Evolutionary conservation across 2,329 filamentous ascomycete species (phyloP), one percentile per base, ranked within the genome.

Genomic region (Penicillium vulpinum): DNA sequence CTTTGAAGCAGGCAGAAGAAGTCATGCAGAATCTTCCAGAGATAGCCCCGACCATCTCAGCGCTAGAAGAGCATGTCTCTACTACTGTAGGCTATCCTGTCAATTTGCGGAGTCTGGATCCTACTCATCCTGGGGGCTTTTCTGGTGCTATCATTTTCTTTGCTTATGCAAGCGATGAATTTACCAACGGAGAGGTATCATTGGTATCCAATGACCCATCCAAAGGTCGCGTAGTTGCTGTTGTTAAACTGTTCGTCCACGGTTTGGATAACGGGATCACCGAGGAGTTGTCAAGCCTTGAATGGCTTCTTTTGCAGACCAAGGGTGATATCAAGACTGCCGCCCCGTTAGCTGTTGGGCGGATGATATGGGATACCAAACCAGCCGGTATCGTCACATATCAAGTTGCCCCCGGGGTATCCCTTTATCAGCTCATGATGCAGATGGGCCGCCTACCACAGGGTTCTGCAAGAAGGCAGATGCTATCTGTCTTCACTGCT

Each of bases 121-220:
- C 47, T 5, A 41, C 36, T 13, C 35, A 50, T 6, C 35, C 13
- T 1, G 35, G 18, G 3, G 47, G 47, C 1, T 50, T 50, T 29
- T 50, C 47, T 41, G 47, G 47, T 16, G 47, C 48, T 9, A 51
- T 51, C 10, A 51, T 43, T n/a, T 51, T 50, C 36, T 41, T 50
- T 22, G 47, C 47, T 13, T 29, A 41, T n/a, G 24, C 26, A 4
- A 50, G 22, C 4, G 24, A 50, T 13, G 47, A 24, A 21, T 10
- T 29, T 31, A 6, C 6, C 10, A 33, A 43, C 5, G 48, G 21
- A 11, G 26, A 29, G 15, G 24, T 15, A 24, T 15, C 26, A 4
- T 10, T 51, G 15, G 21, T 6, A 33, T 43, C 36, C 1, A 51
- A 29, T 15, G 36, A 43, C 15, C 16, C 22, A 38, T 49, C 15